phyloP scores from a whole-genome alignment of 306 rosid species.

The Sophora flavescens region DNA sequence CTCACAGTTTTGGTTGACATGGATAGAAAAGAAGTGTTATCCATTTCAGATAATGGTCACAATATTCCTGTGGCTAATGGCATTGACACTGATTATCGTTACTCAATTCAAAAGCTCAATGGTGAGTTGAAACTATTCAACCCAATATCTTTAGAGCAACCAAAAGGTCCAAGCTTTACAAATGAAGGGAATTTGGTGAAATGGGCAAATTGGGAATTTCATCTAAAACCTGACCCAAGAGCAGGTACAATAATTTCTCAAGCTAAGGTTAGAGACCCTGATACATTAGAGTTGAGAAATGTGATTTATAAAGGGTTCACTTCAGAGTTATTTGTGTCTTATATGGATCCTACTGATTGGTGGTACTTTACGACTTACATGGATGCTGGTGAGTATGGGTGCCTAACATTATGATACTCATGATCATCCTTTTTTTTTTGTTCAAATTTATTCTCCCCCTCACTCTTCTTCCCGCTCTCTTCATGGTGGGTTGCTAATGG shows the following conservation, averaged over 20 bases:
- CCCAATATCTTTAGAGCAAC: conserved; percentile 90
- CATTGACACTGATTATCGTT: conserved; percentile 77
- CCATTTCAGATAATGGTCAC: conserved; percentile 66
- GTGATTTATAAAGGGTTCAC: conserved; percentile 87
- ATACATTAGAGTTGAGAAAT: conserved; percentile 63
- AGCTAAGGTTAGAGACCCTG: conserved; percentile 73
- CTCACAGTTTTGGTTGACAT: conserved; percentile 74
- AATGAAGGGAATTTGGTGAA: conserved; percentile 70
- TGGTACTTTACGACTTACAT: conserved; percentile 97
- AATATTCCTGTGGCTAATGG: conserved; percentile 74
- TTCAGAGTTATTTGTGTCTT: conserved; percentile 87
- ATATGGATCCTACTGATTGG: conserved; percentile 89
- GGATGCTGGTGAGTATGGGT: conserved; percentile 97
- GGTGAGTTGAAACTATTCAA: conserved; percentile 55
- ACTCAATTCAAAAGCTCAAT: conserved; percentile 59
- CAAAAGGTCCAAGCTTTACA: conserved; percentile 81
- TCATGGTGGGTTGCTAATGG: no score
- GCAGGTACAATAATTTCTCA: conserved; percentile 71
- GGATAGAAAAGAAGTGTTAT: conserved; percentile 60
- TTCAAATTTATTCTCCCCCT: no score
- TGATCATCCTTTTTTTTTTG: no score
- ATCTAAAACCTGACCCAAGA: conserved; percentile 75
- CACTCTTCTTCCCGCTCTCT: no score
- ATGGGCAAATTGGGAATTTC: conserved; percentile 97
- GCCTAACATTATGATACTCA: no score